Evolutionary conservation across 2,329 filamentous ascomycete species (phyloP).

Genomic region (Ophiostoma triangulosporum): DNA sequence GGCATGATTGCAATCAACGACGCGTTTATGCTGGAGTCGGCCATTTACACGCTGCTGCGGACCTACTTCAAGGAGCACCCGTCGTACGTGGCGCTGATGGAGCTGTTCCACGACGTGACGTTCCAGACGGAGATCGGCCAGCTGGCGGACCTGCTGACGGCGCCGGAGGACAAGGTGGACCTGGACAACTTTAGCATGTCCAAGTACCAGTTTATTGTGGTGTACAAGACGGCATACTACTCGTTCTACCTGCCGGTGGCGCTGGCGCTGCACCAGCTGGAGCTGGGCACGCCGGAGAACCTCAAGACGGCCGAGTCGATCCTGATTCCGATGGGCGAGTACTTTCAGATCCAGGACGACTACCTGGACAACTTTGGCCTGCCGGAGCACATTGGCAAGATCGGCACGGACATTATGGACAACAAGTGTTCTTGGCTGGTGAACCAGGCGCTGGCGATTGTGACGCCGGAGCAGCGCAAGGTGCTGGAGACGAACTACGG

Average conservation of each 20-base stretch:
- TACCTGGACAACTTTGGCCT: constrained; percentile 97
- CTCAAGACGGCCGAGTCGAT: constrained; percentile 82
- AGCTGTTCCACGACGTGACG: constrained; percentile 91
- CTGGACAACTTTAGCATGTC: constrained; percentile 89
- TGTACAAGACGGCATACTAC: constrained; percentile 99
- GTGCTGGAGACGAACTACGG: constrained; percentile 89
- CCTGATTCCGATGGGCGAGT: constrained; percentile 92
- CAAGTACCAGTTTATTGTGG: constrained; percentile 96
- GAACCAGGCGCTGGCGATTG: constrained; percentile 78
- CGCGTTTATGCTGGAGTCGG: constrained; percentile 82
- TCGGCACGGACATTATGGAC: constrained; percentile 96
- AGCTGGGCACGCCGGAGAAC: constrained; percentile 76
- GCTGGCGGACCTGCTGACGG: constrained; percentile 86
- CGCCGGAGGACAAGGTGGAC: constrained; percentile 85
- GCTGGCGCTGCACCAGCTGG: constrained; percentile 72
- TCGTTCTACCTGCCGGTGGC: constrained; percentile 97
- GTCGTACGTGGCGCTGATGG: constrained; percentile 77
- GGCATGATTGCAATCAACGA: constrained; percentile 98
- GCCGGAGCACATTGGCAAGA: constrained; percentile 89
- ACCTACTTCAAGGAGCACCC: constrained; percentile 85
- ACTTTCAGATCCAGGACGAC: constrained; percentile 98
- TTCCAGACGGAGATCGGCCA: constrained; percentile 95
- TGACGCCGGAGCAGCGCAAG: constrained; percentile 72
- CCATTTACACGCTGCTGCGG: constrained; percentile 84
- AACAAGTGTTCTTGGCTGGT: constrained; percentile 99